Base-by-base conservation (phyloP, 495 filamentous ascomycete species). In the Ascodesmis nigricans region DNA sequence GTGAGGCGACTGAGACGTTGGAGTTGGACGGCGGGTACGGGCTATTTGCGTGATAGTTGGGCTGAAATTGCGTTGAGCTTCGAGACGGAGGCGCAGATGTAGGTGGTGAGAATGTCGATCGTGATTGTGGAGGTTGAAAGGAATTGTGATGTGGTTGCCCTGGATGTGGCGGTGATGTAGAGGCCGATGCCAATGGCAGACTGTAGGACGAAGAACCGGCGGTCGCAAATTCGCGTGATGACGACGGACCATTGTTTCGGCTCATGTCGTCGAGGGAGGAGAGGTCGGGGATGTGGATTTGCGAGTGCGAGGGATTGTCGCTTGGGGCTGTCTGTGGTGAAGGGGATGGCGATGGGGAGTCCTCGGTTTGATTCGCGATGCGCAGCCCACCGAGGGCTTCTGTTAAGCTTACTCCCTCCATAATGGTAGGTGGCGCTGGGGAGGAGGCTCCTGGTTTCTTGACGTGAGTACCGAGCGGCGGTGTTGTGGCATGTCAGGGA, bases 291-390 rank as follows among this genome's bases (percentile, higher is more conserved):
- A 50, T 50, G 26, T 50, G 45, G 18, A 50, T 49, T 13, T 37
- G 35, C 16, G 35, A 37, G 23, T 28, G 32, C 13, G 37, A 35
- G 39, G 38, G n/a, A 39, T 49, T 37, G 45, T 45, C 23, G 33
- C 35, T 18, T 1, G 33, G 13, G 14, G 31, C 5, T 18, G 26
- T 58, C 55, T 41, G 62, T 58, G 29, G 10, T 13, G 35, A 29
- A 24, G 43, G 49, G 25, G 49, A 52, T 29, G 44, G 39, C 23
- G 48, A 48, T 25, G 75, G 61, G 20, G 75, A 71, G 30, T 67
- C 65, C 55, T 87, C 71, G 61, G 93, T 84, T 26, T 90, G 87
- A 54, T 99, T 99, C 41, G 90, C 90, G 50, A 95, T 95, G 45
- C 87, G 77, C 54, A 99, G 62, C 44, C 90, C 90, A 34, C 90